Conservation (phyloP, 257 asterid species). For the Euphrasia confusa region DNA sequence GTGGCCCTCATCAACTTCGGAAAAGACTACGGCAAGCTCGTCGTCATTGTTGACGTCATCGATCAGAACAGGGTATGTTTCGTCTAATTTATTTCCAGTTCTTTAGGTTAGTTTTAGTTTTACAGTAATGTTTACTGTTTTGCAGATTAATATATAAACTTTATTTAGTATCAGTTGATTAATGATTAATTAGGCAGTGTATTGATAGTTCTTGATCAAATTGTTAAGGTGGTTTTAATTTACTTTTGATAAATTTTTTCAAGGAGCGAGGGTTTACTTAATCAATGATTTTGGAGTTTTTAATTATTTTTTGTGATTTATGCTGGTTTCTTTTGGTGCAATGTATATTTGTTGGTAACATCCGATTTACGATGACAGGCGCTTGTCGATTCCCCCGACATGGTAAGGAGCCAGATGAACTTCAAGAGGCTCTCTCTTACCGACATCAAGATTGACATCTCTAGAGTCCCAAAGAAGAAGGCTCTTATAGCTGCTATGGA, state of each 20-base stretch:
- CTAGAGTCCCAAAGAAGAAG: conserved; percentile 54
- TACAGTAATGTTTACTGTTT: background rate
- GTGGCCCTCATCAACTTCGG: conserved; percentile 77
- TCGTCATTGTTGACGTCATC: conserved; percentile 65
- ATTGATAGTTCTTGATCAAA: background rate
- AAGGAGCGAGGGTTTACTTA: background rate
- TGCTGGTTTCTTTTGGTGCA: background rate
- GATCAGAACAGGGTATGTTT: conserved; percentile 51
- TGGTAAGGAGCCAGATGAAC: conserved; percentile 56
- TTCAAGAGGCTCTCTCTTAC: conserved; percentile 60
- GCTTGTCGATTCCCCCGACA: conserved; percentile 56
- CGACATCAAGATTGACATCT: conserved; percentile 49
- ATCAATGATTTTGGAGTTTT: background rate
- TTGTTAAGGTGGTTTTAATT: background rate
- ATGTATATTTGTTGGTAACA: background rate
- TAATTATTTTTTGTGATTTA: no score
- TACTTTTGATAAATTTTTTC: background rate
- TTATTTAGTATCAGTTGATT: background rate
- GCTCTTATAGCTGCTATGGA: conserved; percentile 53
- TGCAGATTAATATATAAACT: background rate
- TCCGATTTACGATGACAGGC: conserved; percentile 29
- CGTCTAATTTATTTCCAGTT: background rate
- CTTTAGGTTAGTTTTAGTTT: no score
- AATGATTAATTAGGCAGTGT: no score
- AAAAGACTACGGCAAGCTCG: conserved; percentile 63